A percentile compares a stretch with the other conserved stretches of the same genome.
These are phyloP conservation scores for Colletotrichum sp. DNA, from an alignment of 2,329 filamentous ascomycete genomes.

Conservation along the genomic window DNA sequence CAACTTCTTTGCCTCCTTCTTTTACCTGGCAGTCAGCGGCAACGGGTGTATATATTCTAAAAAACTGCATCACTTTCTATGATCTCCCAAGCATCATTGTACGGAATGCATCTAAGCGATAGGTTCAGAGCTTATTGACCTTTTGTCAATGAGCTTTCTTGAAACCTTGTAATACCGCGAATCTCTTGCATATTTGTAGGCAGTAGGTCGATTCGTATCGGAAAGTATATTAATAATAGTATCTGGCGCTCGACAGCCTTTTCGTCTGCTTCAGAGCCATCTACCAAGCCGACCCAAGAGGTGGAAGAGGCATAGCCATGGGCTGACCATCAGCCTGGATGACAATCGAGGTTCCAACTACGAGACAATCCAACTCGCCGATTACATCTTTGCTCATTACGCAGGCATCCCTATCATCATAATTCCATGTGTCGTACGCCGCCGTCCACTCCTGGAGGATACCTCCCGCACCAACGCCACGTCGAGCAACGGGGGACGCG, in stretches of 20 bases:
- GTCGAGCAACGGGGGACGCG: background rate
- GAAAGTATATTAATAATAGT: accelerated
- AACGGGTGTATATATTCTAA: background rate
- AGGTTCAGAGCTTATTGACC: background rate
- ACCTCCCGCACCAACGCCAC: background rate
- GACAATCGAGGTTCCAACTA: background rate
- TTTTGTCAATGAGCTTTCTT: background rate
- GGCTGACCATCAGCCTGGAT: background rate
- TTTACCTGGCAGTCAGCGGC: background rate
- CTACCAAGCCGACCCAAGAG: background rate
- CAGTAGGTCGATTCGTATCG: background rate
- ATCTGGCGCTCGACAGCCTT: background rate
- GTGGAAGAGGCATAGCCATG: background rate
- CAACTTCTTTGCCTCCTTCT: background rate
- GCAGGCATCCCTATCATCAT: background rate
- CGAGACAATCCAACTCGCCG: background rate
- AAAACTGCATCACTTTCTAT: background rate
- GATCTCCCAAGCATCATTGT: accelerated
- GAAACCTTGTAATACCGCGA: background rate
- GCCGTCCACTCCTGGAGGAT: background rate
- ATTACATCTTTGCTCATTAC: background rate
- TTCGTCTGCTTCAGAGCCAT: background rate
- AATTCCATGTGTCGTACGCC: background rate
- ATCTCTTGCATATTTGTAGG: background rate
- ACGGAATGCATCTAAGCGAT: accelerated